These are phyloP conservation scores for Thyridium curvatum DNA, from an alignment of 2,329 filamentous ascomycete species.

Conservation along the genomic window DNA sequence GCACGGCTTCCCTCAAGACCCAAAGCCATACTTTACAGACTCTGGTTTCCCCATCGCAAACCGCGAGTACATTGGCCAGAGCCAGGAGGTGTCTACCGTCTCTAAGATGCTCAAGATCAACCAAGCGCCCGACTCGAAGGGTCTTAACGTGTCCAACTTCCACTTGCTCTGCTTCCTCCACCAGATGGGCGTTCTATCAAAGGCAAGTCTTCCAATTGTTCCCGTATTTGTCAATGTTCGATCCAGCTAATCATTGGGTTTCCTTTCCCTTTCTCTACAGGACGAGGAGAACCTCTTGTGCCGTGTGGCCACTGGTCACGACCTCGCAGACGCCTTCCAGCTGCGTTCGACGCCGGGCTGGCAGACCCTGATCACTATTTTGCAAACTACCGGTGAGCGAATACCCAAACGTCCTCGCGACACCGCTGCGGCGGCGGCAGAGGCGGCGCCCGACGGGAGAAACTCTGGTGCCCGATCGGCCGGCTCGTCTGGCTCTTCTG, in stretches of 20 bases:
- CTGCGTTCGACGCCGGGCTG: constrained; percentile 84
- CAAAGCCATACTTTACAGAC: constrained; percentile 69
- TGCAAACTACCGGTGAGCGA: constrained; percentile 96
- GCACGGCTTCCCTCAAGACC: constrained; percentile 83
- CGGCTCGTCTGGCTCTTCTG: constrained; percentile 1
- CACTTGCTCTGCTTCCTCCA: constrained; percentile 87
- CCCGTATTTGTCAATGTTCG: not conserved
- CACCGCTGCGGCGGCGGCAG: constrained; percentile 28
- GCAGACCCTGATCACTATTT: constrained; percentile 87
- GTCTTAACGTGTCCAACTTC: constrained; percentile 79
- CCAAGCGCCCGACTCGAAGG: constrained; percentile 46
- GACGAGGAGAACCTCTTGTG: constrained; percentile 85
- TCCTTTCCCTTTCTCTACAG: constrained; percentile 37
- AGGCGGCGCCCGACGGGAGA: too few species aligned
- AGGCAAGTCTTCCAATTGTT: constrained; percentile 50
- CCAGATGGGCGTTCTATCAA: constrained; percentile 71
- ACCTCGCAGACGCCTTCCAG: constrained; percentile 74
- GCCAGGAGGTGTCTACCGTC: constrained; percentile 68
- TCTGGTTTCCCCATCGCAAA: constrained; percentile 86
- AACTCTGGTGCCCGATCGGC: too few species aligned
- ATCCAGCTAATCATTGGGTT: not conserved
- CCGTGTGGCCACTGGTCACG: constrained; percentile 74
- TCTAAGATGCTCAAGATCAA: constrained; percentile 61
- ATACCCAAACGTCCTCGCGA: constrained; percentile 64
- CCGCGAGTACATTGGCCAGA: constrained; percentile 76